Base-by-base conservation (phyloP, 148 eudicot genomes). In the Rhododendron molle region DNA sequence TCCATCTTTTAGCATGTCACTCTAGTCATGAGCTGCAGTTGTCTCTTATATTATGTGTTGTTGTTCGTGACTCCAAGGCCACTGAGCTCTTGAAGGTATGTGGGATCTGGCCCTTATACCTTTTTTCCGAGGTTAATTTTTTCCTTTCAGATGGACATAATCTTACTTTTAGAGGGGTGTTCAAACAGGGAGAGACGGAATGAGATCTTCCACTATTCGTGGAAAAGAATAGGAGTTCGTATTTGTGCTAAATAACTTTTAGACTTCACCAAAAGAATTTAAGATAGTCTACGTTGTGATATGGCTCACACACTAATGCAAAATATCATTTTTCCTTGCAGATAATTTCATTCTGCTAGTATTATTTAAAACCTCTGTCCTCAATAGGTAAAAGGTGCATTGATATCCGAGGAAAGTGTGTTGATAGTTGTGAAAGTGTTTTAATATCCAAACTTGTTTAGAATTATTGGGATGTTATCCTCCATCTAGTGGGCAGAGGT, bases 11-110 rank as follows among this genome's bases (percentile, higher is more conserved):
- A 79, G 79, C 36, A 86, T 71, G 83, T 88, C 60, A 67, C 83
- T 81, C 84, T 80, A 86, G 86, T 87, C 87, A 12, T 56, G 86
- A 90, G 85, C 82, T 87, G 83, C 86, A 89, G 87, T 85, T 84
- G 78, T 85, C 81, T 89, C 76, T 83, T 89, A 47, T 85, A 58
- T 82, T 50, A 85, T 82, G 32, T 86, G 85, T 80, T 86, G 85
- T 80, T 90, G 77, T 38, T 72, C 50, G 65, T 85, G 79, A 85
- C 87, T 65, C 80, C 77, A 71, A 86, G 88, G 81, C 86, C 83
- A 83, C 81, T 86, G 87, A 81, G 91, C 90, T 92, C 90, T 85
- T 88, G 86, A 86, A 91, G 93, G 94, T 92, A 90, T 86, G 60
- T 89, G 34, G n/a, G 77, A 18, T 23, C 28, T 20, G 65, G 58